Base-by-base conservation (phyloP, 495 filamentous ascomycete genomes). In the Clavariopsis aquatica region DNA sequence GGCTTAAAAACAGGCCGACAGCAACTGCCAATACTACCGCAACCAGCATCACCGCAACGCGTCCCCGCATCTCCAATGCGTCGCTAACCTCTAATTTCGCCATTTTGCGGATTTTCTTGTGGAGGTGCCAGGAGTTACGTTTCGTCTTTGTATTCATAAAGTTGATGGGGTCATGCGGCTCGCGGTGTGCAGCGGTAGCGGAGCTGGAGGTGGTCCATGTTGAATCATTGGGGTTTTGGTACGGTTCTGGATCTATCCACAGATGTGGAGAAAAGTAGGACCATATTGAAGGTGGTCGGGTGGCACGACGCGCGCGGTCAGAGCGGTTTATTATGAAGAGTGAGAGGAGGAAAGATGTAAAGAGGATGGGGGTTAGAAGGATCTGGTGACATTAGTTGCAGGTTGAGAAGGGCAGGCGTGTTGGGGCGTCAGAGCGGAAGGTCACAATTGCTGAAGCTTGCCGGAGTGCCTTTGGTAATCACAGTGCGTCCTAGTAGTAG, bases 271-370 rank as follows among this genome's bases (percentile, higher is more conserved):
- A 65, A 38, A 66, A 34, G 51, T 68, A 64, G 20, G 38, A 47
- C 1, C 20, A 28, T 23, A 43, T n/a, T 36, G 28, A 20, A 41
- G 68, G n/a, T 38, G 69, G 53, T 24, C 71, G 69, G 28, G 8
- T 43, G 49, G 65, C 52, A 55, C 75, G 75, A 62, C 64, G 72
- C 52, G 41, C 36, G 53, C 74, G 74, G 52, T 75, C 63, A 49
- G 54, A 52, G 29, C 67, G 62, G 55, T 77, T 74, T 3, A 75
- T 71, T 12, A 76, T 49, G 65, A 68, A 67, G 26, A 76, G 70
- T 27, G 75, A 77, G 13, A 77, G 43, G 26, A 77, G 68, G 67
- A 77, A 72, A n/a, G 74, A 72, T 9, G 69, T 66, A 58, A 75
- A 71, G 43, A 69, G 66, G 24, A 77, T 29, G 24, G 75, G 75